phyloP scores from a whole-genome alignment of 176 grass and related monocot genomes.

The Ensete glaucum region DNA sequence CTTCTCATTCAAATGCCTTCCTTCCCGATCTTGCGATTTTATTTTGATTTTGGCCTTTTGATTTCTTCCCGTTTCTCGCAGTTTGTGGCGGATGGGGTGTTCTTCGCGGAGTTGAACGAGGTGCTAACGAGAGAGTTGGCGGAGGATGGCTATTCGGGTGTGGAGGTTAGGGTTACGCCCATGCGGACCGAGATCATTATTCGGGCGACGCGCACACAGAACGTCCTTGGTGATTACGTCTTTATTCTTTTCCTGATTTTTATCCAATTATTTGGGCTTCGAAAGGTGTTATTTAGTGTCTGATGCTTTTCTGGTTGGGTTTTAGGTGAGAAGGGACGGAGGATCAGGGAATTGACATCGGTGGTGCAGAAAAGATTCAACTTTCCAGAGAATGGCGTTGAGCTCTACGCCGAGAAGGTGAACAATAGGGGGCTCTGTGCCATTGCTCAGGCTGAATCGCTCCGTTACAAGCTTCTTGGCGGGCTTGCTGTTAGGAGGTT shows the following conservation, averaged over 20 bases:
- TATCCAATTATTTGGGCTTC: not conserved
- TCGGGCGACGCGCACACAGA: constrained; percentile 23
- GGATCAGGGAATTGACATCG: constrained; percentile 25
- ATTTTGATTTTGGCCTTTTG: not conserved
- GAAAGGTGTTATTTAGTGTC: not conserved
- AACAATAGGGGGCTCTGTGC: constrained; percentile 22
- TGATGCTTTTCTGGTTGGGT: not conserved
- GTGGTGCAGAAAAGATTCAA: constrained; percentile 25
- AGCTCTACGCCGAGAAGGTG: constrained; percentile 26
- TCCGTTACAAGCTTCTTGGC: constrained; percentile 16
- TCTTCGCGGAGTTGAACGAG: constrained; percentile 26
- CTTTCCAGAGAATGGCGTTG: constrained; percentile 19
- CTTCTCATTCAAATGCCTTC: not conserved
- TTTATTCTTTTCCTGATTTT: not conserved
- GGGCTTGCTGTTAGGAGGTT: constrained; percentile 17
- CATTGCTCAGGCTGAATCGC: constrained; percentile 2
- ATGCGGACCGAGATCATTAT: constrained; percentile 28
- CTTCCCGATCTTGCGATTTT: not conserved
- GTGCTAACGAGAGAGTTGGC: constrained; percentile 22
- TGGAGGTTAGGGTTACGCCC: constrained; percentile 23
- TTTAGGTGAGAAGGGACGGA: constrained; percentile 24
- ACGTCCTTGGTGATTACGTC: constrained; percentile 11
- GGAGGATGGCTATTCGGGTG: constrained; percentile 23
- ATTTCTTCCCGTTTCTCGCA: not conserved
- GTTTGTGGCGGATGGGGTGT: constrained; percentile 23